Conservation (phyloP, 2,329 filamentous ascomycete species). For the Hypoxylon sp. region DNA sequence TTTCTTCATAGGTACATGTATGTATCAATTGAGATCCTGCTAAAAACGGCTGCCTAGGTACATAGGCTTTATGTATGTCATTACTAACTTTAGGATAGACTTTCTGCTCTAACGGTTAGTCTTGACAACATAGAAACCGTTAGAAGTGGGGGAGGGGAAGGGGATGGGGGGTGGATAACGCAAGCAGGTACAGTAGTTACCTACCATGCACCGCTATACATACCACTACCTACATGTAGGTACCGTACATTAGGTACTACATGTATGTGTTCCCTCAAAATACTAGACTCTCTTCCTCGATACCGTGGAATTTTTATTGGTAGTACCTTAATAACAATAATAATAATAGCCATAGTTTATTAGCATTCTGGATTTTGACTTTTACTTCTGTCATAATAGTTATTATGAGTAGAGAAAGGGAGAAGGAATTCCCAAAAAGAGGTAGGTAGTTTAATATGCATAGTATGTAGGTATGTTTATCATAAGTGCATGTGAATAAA, state of each 20-base stretch:
- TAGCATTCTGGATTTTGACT: too few relatives aligned
- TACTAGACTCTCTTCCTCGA: too few relatives aligned
- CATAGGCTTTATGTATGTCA: neutral
- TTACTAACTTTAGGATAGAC: conserved; percentile 9
- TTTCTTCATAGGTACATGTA: too few relatives aligned
- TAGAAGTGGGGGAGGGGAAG: conserved; percentile 23
- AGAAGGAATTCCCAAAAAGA: neutral
- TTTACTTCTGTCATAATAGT: neutral
- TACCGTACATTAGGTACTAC: conserved; percentile 14
- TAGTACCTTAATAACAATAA: too few relatives aligned
- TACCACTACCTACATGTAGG: conserved; percentile 3
- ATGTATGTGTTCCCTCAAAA: too few relatives aligned
- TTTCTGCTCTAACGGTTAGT: conserved; percentile 9
- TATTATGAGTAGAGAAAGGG: neutral
- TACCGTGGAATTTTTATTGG: too few relatives aligned
- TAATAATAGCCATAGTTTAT: too few relatives aligned
- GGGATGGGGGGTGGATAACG: conserved; percentile 9
- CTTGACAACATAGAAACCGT: conserved; percentile 8
- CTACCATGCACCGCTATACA: neutral
- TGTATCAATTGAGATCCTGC: conserved; percentile 5
- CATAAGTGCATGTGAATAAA: conserved; percentile 4
- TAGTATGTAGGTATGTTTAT: neutral
- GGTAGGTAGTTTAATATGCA: neutral
- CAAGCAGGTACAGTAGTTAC: conserved; percentile 14
- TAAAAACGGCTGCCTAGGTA: conserved; percentile 6